Conservation (phyloP, 495 filamentous ascomycete genomes). For the Penicillium desertorum region DNA sequence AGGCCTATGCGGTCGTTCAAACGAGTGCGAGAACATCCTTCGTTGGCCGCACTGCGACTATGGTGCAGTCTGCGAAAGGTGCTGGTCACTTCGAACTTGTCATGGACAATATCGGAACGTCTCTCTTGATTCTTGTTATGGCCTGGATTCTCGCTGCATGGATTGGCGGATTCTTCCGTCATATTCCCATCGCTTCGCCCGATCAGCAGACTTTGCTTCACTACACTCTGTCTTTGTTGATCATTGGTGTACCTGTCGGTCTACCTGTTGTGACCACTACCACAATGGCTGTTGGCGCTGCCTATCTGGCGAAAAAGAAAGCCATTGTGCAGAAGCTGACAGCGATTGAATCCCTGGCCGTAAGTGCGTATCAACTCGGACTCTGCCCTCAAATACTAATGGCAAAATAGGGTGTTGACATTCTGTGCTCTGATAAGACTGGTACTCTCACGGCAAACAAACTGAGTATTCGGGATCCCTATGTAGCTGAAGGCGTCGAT, state of each 20-base stretch:
- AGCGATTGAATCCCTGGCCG: constrained; percentile 88
- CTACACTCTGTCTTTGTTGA: constrained; percentile 72
- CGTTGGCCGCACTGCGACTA: constrained; percentile 66
- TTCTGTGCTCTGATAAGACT: constrained; percentile 96
- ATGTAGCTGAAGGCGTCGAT: constrained; percentile 68
- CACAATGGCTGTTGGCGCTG: constrained; percentile 94
- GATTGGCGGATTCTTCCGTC: constrained; percentile 72
- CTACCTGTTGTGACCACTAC: constrained; percentile 94
- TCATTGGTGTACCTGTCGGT: constrained; percentile 94
- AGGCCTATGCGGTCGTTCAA: constrained; percentile 63
- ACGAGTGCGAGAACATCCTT: constrained; percentile 65
- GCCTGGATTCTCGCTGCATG: constrained; percentile 65
- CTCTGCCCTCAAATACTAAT: constrained; percentile 10
- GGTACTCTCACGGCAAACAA: constrained; percentile 69
- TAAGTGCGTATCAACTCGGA: constrained; percentile 25
- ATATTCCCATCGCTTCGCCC: constrained; percentile 64
- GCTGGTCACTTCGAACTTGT: constrained; percentile 75
- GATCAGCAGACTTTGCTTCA: constrained; percentile 57
- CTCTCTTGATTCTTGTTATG: constrained; percentile 65
- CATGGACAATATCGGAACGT: constrained; percentile 74
- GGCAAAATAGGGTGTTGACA: constrained; percentile 70
- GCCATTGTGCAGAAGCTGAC: constrained; percentile 96
- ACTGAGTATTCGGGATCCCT: constrained; percentile 67
- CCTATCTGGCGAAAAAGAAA: constrained; percentile 91
- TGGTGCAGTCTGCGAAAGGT: constrained; percentile 65